These are phyloP conservation scores for Aegilops bicornis DNA, from an alignment of 176 grass and related monocot species.

Conservation along the genomic window DNA sequence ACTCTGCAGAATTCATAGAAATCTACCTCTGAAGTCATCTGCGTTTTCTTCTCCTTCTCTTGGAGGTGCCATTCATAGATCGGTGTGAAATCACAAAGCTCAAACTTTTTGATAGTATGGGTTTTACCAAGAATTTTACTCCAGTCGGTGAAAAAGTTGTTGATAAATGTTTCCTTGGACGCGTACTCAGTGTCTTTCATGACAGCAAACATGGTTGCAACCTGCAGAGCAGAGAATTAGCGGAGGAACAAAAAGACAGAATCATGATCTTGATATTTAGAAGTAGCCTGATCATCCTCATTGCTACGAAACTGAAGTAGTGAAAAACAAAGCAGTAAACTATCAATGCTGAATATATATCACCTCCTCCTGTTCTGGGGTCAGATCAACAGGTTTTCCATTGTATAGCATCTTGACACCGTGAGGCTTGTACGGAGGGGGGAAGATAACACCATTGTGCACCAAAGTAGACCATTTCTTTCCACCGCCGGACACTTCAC, in stretches of 20 bases:
- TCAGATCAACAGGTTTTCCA: slow-evolving; percentile 70
- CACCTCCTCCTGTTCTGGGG: slow-evolving; percentile 95
- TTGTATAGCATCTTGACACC: slow-evolving; percentile 94
- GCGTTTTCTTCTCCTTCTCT: slow-evolving; percentile 92
- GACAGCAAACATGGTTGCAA: slow-evolving; percentile 98
- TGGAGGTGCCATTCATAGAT: slow-evolving; percentile 89
- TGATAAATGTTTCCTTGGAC: slow-evolving; percentile 56
- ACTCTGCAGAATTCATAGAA: background rate
- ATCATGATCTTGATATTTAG: background rate
- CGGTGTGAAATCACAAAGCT: slow-evolving; percentile 81
- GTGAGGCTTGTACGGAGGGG: slow-evolving; percentile 77
- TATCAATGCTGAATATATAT: background rate
- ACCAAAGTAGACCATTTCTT: slow-evolving; percentile 84
- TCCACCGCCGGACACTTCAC: slow-evolving; percentile 67
- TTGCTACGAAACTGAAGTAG: background rate
- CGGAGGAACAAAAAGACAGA: background rate
- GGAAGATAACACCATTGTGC: slow-evolving; percentile 89
- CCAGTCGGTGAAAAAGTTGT: slow-evolving; percentile 91
- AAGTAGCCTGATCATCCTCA: background rate
- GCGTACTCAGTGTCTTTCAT: slow-evolving; percentile 93
- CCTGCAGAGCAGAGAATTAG: slow-evolving; percentile 44
- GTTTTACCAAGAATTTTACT: slow-evolving; percentile 73
- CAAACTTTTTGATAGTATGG: slow-evolving; percentile 87
- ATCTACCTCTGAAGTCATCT: slow-evolving; percentile 86
- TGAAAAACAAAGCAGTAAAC: slow-evolving; percentile 11